Evolutionary conservation across 208 protist genomes (phyloP), one percentile per base, ranked within the genome.

Genomic region (Acanthamoeba lenticulata): DNA sequence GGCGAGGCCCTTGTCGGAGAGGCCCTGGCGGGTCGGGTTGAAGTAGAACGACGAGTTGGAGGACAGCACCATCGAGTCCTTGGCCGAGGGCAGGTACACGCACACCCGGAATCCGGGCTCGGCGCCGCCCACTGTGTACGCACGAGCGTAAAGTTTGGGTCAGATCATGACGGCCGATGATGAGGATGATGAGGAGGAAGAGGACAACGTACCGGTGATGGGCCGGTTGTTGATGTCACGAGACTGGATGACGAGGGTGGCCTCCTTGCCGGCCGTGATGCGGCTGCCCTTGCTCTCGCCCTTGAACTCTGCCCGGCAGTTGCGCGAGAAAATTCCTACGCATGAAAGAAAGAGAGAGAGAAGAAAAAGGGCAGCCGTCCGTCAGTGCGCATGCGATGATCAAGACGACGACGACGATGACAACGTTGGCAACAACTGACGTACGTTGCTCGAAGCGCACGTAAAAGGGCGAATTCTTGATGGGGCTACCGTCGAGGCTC

Each of bases 211-310:
- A 69, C 60, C 60, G n/a, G 79, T 88, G 34, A 88, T 88, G 79
- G 79, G 79, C 42, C 47, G 42, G 44, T 88, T 88, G 40, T 88
- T 32, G 27, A 88, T 60, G 47, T 88, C 79, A n/a, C 79, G 42
- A 13, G 45, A 88, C 40, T 88, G 45, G 47, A 88, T 88, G 34
- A 88, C n/a, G 45, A 88, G 45, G 29, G 79, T 57, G 34, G 47
- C 79, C 42, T 88, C 79, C 47, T 88, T 60, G n/a, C 79, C 79
- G 1, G 79, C 79, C 0, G 21, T 60, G 47, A 60, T 88, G 42
- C 32, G 15, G 45, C 79, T 38, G 42, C 44, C 55, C 6, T 13
- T n/a, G 79, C 79, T 88, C 21, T 29, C 45, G 79, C 79, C 79
- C 40, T 29, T 55, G 47, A 57, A 88, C 5, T 6, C 47, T 21